Conservation (phyloP, 2,329 filamentous ascomycete species). For the Ramularia endophylla region DNA sequence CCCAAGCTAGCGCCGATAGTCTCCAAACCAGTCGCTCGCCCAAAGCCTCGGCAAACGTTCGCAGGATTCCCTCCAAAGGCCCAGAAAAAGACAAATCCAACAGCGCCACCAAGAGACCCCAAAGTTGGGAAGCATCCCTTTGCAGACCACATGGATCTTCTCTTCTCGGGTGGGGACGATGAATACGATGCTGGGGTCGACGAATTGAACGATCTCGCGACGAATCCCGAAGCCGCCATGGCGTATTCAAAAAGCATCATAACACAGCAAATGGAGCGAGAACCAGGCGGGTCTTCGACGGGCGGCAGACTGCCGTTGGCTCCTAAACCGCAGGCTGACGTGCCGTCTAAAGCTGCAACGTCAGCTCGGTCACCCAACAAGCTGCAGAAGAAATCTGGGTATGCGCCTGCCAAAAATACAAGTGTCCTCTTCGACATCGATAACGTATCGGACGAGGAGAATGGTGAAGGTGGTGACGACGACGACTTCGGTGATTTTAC, state of each 20-base stretch:
- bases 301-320: slow-evolving; percentile 1
- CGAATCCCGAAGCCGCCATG: slow-evolving; percentile 31
- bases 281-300: not conserved
- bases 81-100: slow-evolving; percentile 1
- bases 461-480: slow-evolving; percentile 18
- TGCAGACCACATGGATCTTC: slow-evolving; percentile 29
- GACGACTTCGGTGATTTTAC: slow-evolving; percentile 32
- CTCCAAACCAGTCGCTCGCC: not conserved
- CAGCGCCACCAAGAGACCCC: slow-evolving; percentile 4
- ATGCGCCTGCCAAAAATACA: slow-evolving; percentile 18
- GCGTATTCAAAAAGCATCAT: slow-evolving; percentile 30
- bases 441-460: slow-evolving; percentile 21
- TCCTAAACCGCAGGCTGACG: slow-evolving; percentile 1
- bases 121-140: slow-evolving; percentile 27
- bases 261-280: slow-evolving; percentile 18
- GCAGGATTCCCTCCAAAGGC: slow-evolving; percentile 8
- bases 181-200: slow-evolving; percentile 32
- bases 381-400: slow-evolving; percentile 21
- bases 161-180: slow-evolving; percentile 28
- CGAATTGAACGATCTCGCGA: slow-evolving; percentile 28
- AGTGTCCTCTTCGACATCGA: slow-evolving; percentile 32
- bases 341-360: slow-evolving; percentile 1
- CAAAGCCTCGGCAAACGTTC: slow-evolving; percentile 1
- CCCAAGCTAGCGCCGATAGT: not conserved
- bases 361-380: slow-evolving; percentile 18